A percentile compares a stretch with the other conserved stretches of the same genome.
Conservation (phyloP, 768 basidiomycete genomes). For the Tricholoma bakamatsutake region DNA sequence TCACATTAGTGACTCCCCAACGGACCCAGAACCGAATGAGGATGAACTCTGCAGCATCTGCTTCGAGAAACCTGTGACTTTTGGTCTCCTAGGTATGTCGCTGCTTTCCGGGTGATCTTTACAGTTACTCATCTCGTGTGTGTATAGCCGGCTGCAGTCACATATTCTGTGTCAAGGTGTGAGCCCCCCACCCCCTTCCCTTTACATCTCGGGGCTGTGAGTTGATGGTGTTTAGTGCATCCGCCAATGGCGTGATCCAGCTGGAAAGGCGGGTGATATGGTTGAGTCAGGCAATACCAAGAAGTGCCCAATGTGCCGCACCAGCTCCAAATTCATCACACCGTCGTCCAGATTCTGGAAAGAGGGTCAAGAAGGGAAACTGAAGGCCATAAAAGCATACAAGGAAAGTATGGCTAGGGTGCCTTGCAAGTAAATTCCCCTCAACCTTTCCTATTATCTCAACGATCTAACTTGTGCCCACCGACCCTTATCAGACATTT, state of each 20-base stretch:
- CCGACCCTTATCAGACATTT: background rate
- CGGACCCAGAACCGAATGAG: conserved; percentile 27
- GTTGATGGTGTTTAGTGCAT: conserved; percentile 50
- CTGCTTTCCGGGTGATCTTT: background rate
- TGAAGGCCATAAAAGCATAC: conserved; percentile 46
- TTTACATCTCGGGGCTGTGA: background rate
- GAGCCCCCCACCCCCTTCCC: conserved; percentile 11
- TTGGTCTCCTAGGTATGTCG: conserved; percentile 58
- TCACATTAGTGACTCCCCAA: conserved; percentile 36
- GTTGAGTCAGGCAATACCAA: conserved; percentile 58
- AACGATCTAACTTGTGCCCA: background rate
- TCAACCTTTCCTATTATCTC: background rate
- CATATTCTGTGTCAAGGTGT: conserved; percentile 68
- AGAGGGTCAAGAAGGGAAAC: conserved; percentile 48
- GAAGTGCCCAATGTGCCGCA: conserved; percentile 75
- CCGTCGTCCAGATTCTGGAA: conserved; percentile 68
- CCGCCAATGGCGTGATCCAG: conserved; percentile 68
- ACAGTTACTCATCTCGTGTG: background rate
- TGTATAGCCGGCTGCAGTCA: conserved; percentile 64
- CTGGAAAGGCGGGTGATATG: conserved; percentile 44
- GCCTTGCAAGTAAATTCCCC: conserved; percentile 51
- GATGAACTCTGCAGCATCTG: conserved; percentile 66
- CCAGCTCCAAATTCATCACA: conserved; percentile 58
- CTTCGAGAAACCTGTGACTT: conserved; percentile 63
- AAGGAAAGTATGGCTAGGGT: conserved; percentile 69